A percentile compares a stretch with the other conserved stretches of the same genome.
Evolutionary conservation across 148 eudicot species (phyloP).

Genomic region (Chenopodium quinoa): DNA sequence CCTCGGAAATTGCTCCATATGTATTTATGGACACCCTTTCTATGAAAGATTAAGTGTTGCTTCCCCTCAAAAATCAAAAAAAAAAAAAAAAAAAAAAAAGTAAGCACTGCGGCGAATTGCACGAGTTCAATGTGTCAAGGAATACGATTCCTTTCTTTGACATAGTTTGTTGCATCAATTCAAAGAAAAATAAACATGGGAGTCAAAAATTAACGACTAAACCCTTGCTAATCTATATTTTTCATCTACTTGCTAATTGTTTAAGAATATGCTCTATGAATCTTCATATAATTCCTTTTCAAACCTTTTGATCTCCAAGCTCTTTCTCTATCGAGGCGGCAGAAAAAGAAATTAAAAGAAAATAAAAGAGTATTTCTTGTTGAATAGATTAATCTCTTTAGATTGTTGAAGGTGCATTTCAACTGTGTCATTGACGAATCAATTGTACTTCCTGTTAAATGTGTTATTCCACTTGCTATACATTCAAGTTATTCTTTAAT

Average conservation of each 20-base stretch:
- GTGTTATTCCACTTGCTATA: constrained; percentile 10
- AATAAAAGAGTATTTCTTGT: not conserved
- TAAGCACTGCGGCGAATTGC: not conserved
- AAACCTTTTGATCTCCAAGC: not conserved
- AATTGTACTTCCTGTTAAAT: not conserved
- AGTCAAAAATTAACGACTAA: constrained; percentile 8
- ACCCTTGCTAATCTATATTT: not conserved
- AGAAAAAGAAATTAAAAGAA: not conserved
- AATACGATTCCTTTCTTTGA: constrained; percentile 6
- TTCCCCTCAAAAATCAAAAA: too few relatives aligned
- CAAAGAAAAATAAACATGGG: not conserved
- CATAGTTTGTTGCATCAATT: not conserved
- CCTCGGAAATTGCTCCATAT: too few relatives aligned
- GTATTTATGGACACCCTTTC: too few relatives aligned
- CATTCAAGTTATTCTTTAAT: not conserved
- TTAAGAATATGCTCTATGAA: not conserved
- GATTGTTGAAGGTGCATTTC: constrained; percentile 30
- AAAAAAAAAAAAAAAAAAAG: too few relatives aligned
- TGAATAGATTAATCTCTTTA: not conserved
- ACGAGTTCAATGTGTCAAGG: not conserved
- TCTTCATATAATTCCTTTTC: not conserved
- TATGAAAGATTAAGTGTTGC: too few relatives aligned
- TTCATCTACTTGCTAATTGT: not conserved
- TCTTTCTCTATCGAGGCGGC: not conserved
- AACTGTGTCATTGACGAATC: constrained; percentile 31